Percentiles rank a stretch among this genome's conserved stretches.
phyloP scores from a whole-genome alignment of 768 basidiomycete genomes.

The Trametopsis cervina region DNA sequence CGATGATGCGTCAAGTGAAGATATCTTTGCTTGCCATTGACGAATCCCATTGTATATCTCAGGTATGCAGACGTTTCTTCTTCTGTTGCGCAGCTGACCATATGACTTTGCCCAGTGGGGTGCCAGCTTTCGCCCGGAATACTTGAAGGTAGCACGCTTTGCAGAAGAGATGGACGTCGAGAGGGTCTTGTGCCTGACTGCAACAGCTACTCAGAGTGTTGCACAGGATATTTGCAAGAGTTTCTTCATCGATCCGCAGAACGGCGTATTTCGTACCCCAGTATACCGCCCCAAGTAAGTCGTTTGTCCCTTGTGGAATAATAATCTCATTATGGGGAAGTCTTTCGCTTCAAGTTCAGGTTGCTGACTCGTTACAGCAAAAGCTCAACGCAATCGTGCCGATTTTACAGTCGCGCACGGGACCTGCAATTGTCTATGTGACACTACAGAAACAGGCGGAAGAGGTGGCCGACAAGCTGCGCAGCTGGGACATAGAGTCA shows the following conservation, averaged over 20 bases:
- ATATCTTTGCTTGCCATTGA: slow-evolving; percentile 43
- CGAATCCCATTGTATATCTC: slow-evolving; percentile 42
- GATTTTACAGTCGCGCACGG: slow-evolving; percentile 28
- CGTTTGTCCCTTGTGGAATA: background rate
- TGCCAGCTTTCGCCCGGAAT: slow-evolving; percentile 36
- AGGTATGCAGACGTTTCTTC: too few relatives aligned
- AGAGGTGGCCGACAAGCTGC: slow-evolving; percentile 27
- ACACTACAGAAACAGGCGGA: slow-evolving; percentile 36
- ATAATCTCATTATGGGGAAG: slow-evolving; percentile 16
- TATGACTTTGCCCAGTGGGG: slow-evolving; percentile 30
- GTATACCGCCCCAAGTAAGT: slow-evolving; percentile 39
- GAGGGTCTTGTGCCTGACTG: slow-evolving; percentile 38
- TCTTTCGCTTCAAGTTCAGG: slow-evolving; percentile 29
- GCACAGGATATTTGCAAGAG: slow-evolving; percentile 37
- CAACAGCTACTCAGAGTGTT: slow-evolving; percentile 37
- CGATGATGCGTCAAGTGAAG: slow-evolving; percentile 35
- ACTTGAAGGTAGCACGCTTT: slow-evolving; percentile 36
- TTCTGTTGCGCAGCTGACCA: too few relatives aligned
- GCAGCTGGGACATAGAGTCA: slow-evolving; percentile 22
- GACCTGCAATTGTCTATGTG: slow-evolving; percentile 40
- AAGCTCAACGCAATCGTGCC: slow-evolving; percentile 33
- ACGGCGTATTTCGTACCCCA: slow-evolving; percentile 36
- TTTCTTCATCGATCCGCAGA: slow-evolving; percentile 32
- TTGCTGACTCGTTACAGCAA: slow-evolving; percentile 24
- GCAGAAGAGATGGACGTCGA: slow-evolving; percentile 39